phyloP scores from a whole-genome alignment of 768 basidiomycete species.

The Udeniomyces megalosporus region DNA sequence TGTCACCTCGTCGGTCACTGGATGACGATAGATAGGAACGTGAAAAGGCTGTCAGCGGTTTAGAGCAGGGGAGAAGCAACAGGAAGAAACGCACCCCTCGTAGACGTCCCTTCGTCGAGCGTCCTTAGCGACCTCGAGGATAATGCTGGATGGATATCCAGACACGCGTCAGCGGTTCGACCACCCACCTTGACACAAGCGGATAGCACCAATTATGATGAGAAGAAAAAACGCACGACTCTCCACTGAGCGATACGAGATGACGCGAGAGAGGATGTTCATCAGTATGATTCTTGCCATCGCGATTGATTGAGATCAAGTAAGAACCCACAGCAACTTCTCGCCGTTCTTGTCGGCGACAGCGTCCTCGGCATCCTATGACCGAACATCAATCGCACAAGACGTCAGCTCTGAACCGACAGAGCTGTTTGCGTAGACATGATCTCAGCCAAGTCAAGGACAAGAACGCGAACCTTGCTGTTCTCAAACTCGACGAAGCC shows the following conservation, averaged over 20 bases:
- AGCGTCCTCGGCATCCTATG: slow-evolving; percentile 90
- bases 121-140: slow-evolving; percentile 93
- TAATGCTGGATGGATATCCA: no score
- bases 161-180: no score
- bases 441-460: slow-evolving; percentile 11
- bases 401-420: not conserved
- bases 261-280: not conserved
- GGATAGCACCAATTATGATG: not conserved
- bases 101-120: slow-evolving; percentile 65
- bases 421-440: not conserved
- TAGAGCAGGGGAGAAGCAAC: slow-evolving; percentile 11
- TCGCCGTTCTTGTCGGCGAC: slow-evolving; percentile 45
- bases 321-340: not conserved
- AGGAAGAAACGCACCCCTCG: slow-evolving; percentile 37
- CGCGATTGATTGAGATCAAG: no score
- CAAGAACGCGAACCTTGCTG: slow-evolving; percentile 40
- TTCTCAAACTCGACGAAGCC: slow-evolving; percentile 95
- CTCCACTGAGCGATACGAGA: slow-evolving; percentile 54
- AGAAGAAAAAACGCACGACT: slow-evolving; percentile 40
- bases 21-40: not conserved
- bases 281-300: no score
- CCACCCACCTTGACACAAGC: no score
- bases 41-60: not conserved
- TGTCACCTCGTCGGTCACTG: slow-evolving; percentile 1
- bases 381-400: no score